These are phyloP conservation scores for Lizanozyma gosingica DNA, from an alignment of 1,139 yeast species.

Conservation along the genomic window DNA sequence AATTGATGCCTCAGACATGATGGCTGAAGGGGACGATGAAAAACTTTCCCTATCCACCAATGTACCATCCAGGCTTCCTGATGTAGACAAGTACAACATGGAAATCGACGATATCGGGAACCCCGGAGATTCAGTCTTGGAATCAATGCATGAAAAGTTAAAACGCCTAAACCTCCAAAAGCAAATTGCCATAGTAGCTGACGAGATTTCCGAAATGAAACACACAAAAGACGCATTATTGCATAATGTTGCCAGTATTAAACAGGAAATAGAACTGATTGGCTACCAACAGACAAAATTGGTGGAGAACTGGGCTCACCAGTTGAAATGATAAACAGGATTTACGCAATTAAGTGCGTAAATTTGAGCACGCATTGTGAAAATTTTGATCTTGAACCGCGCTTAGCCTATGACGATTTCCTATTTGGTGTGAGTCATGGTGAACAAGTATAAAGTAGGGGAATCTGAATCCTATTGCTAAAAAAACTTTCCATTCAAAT, in stretches of 20 bases:
- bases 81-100: slow-evolving; percentile 7
- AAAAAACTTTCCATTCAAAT: no score
- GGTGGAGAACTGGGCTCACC: no score
- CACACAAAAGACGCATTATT: neutral
- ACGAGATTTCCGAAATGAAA: neutral
- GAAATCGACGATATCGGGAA: slow-evolving; percentile 7
- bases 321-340: no score
- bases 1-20: neutral
- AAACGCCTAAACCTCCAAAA: neutral
- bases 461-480: no score
- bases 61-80: neutral
- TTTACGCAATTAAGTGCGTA: neutral
- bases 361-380: neutral
- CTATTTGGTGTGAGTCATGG: neutral
- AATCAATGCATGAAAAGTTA: no score
- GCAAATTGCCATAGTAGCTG: neutral
- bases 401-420: neutral
- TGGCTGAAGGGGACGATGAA: neutral
- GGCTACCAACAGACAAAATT: no score
- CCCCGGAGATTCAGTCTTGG: no score
- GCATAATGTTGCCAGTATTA: neutral
- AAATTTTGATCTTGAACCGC: neutral
- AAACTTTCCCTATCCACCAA: no score
- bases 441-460: no score
- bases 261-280: neutral